Percentiles rank a stretch among this genome's conserved stretches.
Conservation (phyloP, 352 stramenopile genomes). For the Globisporangium lucens region DNA sequence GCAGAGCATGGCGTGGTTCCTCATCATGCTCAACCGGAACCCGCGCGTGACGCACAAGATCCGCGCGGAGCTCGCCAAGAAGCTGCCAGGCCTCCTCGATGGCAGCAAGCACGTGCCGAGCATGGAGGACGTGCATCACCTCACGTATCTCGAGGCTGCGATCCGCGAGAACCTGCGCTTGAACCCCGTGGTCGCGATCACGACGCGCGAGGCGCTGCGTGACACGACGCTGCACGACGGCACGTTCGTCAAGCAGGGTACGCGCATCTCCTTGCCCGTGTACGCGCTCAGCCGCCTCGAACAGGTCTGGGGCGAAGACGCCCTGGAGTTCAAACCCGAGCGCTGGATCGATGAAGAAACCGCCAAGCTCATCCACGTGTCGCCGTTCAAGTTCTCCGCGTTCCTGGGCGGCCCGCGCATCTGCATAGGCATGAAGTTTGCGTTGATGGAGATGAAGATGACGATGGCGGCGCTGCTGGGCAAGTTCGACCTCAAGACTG, state of each 20-base stretch:
- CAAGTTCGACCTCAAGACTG: constrained; percentile 44
- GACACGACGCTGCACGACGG: constrained; percentile 46
- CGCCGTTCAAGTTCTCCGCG: not conserved
- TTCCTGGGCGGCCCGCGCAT: not conserved
- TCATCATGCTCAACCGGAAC: constrained; percentile 63
- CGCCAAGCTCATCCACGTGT: not conserved
- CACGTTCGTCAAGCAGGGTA: constrained; percentile 19
- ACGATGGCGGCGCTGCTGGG: constrained; percentile 43
- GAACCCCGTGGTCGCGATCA: constrained; percentile 40
- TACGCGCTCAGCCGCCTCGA: not conserved
- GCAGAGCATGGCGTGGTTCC: constrained; percentile 66
- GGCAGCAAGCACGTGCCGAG: not conserved
- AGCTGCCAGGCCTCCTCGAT: not conserved
- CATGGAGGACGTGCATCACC: constrained; percentile 13
- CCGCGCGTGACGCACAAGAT: not conserved
- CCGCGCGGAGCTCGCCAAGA: not conserved
- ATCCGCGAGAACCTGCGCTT: constrained; percentile 50
- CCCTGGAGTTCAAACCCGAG: constrained; percentile 38
- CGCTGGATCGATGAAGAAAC: constrained; percentile 45
- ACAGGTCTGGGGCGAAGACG: constrained; percentile 61
- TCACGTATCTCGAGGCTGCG: constrained; percentile 47
- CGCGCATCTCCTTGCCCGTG: not conserved
- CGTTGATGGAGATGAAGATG: constrained; percentile 46
- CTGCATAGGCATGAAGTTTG: not conserved
- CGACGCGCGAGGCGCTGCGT: constrained; percentile 25